These are phyloP conservation scores for Russula compacta DNA, from an alignment of 768 basidiomycete genomes.

Conservation along the genomic window DNA sequence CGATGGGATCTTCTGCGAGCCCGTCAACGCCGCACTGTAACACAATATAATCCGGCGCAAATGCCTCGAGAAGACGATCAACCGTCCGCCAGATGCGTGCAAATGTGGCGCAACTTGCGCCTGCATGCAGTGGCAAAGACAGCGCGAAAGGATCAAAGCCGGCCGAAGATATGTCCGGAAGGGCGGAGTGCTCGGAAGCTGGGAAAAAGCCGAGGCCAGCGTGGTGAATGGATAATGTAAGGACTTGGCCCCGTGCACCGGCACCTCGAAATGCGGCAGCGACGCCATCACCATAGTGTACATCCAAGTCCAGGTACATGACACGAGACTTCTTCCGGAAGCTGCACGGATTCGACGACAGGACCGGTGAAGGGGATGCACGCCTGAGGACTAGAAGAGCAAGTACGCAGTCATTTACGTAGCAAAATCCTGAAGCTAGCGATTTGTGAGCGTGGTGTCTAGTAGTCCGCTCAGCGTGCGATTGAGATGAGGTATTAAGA, in stretches of 20 bases:
- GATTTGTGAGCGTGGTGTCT: slow-evolving; percentile 82
- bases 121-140: slow-evolving; percentile 70
- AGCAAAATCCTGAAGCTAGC: slow-evolving; percentile 85
- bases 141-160: slow-evolving; percentile 57
- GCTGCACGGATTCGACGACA: not conserved
- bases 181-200: slow-evolving; percentile 38
- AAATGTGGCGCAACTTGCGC: slow-evolving; percentile 59
- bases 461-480: not conserved
- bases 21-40: slow-evolving; percentile 86
- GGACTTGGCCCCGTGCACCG: slow-evolving; percentile 25
- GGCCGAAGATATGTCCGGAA: slow-evolving; percentile 33
- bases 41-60: slow-evolving; percentile 68
- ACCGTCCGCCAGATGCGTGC: slow-evolving; percentile 53
- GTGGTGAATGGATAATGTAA: slow-evolving; percentile 80
- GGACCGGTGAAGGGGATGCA: slow-evolving; percentile 15
- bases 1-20: slow-evolving; percentile 75
- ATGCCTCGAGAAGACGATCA: slow-evolving; percentile 49
- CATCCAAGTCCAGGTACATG: slow-evolving; percentile 88
- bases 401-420: slow-evolving; percentile 83
- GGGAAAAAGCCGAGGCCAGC: slow-evolving; percentile 81
- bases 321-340: slow-evolving; percentile 42
- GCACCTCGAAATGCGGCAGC: slow-evolving; percentile 60
- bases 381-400: slow-evolving; percentile 65
- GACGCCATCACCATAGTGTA: slow-evolving; percentile 88
- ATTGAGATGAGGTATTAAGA: not conserved